phyloP scores from a whole-genome alignment of 225 moss, liverwort and hornwort species.

The Marchantia polymorpha region DNA sequence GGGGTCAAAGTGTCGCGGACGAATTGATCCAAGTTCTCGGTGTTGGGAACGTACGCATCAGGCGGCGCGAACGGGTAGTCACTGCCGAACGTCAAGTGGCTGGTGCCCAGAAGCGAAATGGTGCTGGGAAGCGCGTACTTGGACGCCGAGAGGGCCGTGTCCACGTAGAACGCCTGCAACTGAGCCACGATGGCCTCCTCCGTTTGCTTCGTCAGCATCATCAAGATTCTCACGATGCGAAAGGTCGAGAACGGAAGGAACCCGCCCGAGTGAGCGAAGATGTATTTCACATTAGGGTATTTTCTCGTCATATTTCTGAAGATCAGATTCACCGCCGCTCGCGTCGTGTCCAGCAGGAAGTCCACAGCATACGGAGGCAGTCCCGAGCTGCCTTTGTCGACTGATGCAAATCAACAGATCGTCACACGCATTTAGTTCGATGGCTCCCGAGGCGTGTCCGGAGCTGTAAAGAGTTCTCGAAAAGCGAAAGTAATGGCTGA shows the following conservation, averaged over 20 bases:
- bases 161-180: not conserved
- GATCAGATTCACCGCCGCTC: slow-evolving; percentile 25
- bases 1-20: not conserved
- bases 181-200: too few species aligned
- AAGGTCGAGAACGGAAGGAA: slow-evolving; percentile 13
- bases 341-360: slow-evolving; percentile 28
- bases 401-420: not conserved
- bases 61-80: slow-evolving; percentile 1
- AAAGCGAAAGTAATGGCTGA: too few species aligned
- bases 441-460: too few species aligned
- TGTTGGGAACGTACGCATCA: not conserved
- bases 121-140: not conserved
- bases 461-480: too few species aligned
- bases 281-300: slow-evolving; percentile 26
- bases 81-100: slow-evolving; percentile 4
- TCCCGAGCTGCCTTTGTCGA: not conserved
- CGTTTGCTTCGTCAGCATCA: too few species aligned
- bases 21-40: not conserved
- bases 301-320: slow-evolving; percentile 17
- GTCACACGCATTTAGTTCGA: too few species aligned
- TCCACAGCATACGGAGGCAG: slow-evolving; percentile 10
- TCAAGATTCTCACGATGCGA: not conserved
- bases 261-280: slow-evolving; percentile 29
- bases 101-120: not conserved
- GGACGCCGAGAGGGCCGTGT: slow-evolving; percentile 3